These are phyloP conservation scores for Ophiognomonia clavigignenti-juglandacearum DNA, from an alignment of 2,329 filamentous ascomycete genomes.

Conservation along the genomic window DNA sequence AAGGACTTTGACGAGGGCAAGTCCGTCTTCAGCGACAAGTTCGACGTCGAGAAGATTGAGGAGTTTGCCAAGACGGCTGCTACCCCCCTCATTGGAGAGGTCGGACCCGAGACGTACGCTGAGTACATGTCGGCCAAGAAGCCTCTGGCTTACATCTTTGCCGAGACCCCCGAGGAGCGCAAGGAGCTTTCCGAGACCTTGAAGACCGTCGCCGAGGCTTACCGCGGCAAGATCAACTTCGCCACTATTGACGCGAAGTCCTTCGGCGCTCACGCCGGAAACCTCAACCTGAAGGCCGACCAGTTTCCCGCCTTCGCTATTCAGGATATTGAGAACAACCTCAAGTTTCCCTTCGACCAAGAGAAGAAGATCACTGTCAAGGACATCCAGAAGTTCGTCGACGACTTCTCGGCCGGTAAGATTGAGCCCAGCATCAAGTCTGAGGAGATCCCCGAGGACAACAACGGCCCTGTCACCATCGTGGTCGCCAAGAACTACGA, in stretches of 20 bases:
- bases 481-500: slow-evolving; percentile 94
- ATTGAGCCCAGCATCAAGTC: slow-evolving; percentile 97
- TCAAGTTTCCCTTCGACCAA: slow-evolving; percentile 93
- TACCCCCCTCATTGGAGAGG: slow-evolving; percentile 88
- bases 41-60: slow-evolving; percentile 74
- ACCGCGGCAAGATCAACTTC: slow-evolving; percentile 95
- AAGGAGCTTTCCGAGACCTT: slow-evolving; percentile 69
- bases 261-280: slow-evolving; percentile 90
- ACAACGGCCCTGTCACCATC: slow-evolving; percentile 82
- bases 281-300: slow-evolving; percentile 94
- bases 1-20: slow-evolving; percentile 98
- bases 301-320: slow-evolving; percentile 98
- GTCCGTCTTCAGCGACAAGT: slow-evolving; percentile 73
- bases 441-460: slow-evolving; percentile 88
- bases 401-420: slow-evolving; percentile 82
- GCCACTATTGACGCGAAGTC: slow-evolving; percentile 93
- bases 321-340: slow-evolving; percentile 91
- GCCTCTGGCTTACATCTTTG: slow-evolving; percentile 96
- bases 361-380: slow-evolving; percentile 69
- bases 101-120: slow-evolving; percentile 94
- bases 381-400: slow-evolving; percentile 74
- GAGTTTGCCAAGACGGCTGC: slow-evolving; percentile 79
- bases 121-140: slow-evolving; percentile 90
- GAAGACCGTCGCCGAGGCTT: slow-evolving; percentile 83
- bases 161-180: slow-evolving; percentile 87